Percentiles rank a stretch among this genome's conserved stretches.
These are phyloP conservation scores for Polychaeton citri DNA, from an alignment of 2,329 filamentous ascomycete genomes.

Conservation along the genomic window DNA sequence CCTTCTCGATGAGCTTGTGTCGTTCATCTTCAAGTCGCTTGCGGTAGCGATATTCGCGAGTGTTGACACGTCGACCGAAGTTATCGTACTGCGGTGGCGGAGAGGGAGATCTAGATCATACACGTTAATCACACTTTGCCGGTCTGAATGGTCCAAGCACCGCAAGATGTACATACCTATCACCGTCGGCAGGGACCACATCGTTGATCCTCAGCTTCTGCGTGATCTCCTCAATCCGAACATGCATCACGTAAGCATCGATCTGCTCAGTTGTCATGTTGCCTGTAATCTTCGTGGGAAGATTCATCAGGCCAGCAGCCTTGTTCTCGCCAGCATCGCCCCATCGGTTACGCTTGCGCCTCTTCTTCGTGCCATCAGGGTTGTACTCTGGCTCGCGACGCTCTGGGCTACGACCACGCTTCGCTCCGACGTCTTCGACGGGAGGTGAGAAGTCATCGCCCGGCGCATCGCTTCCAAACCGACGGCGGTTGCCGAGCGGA, in stretches of 20 bases:
- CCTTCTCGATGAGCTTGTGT: slow-evolving; percentile 96
- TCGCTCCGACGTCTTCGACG: slow-evolving; percentile 29
- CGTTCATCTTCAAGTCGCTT: slow-evolving; percentile 97
- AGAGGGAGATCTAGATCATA: slow-evolving; percentile 66
- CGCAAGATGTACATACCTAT: slow-evolving; percentile 49
- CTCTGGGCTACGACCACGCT: slow-evolving; percentile 83
- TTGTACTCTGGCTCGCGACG: slow-evolving; percentile 21
- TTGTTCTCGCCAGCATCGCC: slow-evolving; percentile 97
- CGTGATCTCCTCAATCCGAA: slow-evolving; percentile 97
- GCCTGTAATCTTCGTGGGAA: slow-evolving; percentile 89
- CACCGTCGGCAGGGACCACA: slow-evolving; percentile 91
- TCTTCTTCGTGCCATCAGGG: slow-evolving; percentile 65
- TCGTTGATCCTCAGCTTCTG: slow-evolving; percentile 99
- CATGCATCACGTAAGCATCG: slow-evolving; percentile 88
- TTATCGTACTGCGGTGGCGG: slow-evolving; percentile 97
- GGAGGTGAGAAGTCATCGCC: slow-evolving; percentile 17
- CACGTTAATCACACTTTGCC: too few relatives aligned
- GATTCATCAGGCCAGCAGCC: slow-evolving; percentile 91
- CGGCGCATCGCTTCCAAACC: slow-evolving; percentile 57
- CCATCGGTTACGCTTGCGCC: slow-evolving; percentile 99
- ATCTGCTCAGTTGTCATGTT: slow-evolving; percentile 98
- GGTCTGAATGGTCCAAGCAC: slow-evolving; percentile 9
- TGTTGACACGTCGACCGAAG: slow-evolving; percentile 98
- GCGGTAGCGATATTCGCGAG: slow-evolving; percentile 93
- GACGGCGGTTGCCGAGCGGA: slow-evolving; percentile 70